Evolutionary conservation across 2,329 filamentous ascomycete species (phyloP).

Genomic region (Gnomoniopsis sp.): DNA sequence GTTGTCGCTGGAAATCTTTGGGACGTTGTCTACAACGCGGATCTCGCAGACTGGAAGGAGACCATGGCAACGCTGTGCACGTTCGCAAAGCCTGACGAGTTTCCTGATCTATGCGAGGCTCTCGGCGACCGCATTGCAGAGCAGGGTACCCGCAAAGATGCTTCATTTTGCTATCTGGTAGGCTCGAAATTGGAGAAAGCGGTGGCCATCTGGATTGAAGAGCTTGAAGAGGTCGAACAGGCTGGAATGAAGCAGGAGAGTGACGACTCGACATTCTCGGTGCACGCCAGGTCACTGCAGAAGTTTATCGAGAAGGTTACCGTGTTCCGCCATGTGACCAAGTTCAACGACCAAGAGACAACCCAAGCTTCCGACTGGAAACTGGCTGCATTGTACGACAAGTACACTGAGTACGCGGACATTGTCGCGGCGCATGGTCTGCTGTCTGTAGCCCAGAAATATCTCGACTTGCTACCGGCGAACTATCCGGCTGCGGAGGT

Average conservation of each 20-base stretch:
- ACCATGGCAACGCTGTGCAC: conserved; percentile 95
- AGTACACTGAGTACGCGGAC: conserved; percentile 96
- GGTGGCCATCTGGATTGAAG: conserved; percentile 86
- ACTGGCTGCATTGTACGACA: conserved; percentile 81
- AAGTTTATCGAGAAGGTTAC: conserved; percentile 98
- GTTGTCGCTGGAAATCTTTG: conserved; percentile 96
- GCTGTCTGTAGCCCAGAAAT: conserved; percentile 81
- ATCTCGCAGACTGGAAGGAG: conserved; percentile 92
- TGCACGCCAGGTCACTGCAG: conserved; percentile 85
- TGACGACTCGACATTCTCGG: conserved; percentile 80
- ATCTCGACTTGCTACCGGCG: conserved; percentile 79
- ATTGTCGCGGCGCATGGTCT: conserved; percentile 89
- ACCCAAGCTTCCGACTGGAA: conserved; percentile 78
- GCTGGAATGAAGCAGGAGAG: conserved; percentile 65
- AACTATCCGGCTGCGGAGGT: conserved; percentile 85
- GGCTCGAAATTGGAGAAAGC: conserved; percentile 98
- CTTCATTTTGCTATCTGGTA: conserved; percentile 93
- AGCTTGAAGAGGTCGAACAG: conserved; percentile 81
- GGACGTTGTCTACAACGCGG: conserved; percentile 96
- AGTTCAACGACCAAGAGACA: conserved; percentile 79
- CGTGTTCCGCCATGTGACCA: conserved; percentile 89
- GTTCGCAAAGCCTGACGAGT: conserved; percentile 86
- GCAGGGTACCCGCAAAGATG: conserved; percentile 75
- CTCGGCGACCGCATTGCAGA: conserved; percentile 89
- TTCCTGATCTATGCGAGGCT: conserved; percentile 90